Conservation (phyloP, 1,139 yeast genomes). For the Meyerozyma carpophila region DNA sequence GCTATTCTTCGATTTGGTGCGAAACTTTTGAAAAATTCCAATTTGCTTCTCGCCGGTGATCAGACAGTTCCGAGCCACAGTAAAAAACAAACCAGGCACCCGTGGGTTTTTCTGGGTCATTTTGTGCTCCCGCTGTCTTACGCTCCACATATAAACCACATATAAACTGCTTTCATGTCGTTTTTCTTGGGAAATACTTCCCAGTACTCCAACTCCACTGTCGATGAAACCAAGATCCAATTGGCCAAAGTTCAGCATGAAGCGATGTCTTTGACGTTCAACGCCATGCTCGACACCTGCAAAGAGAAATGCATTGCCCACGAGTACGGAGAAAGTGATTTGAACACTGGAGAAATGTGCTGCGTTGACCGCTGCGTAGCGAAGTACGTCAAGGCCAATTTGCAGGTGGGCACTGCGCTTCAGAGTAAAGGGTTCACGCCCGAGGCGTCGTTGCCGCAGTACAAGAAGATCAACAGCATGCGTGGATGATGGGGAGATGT, state of each 20-base stretch:
- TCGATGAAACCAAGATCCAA: conserved; percentile 62
- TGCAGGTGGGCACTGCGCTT: conserved; percentile 48
- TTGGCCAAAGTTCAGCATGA: conserved; percentile 73
- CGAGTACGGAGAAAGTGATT: conserved; percentile 74
- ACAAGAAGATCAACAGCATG: conserved; percentile 20
- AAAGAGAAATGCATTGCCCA: conserved; percentile 65
- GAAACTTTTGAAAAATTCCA: background rate
- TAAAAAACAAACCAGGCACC: background rate
- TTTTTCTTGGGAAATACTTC: conserved; percentile 47
- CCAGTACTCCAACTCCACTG: conserved; percentile 39
- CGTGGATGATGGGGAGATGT: background rate
- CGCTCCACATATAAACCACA: background rate
- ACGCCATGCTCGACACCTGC: conserved; percentile 53
- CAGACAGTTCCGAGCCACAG: background rate
- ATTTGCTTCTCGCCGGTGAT: background rate
- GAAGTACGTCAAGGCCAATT: conserved; percentile 65
- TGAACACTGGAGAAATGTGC: conserved; percentile 69
- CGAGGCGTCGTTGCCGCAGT: conserved; percentile 34
- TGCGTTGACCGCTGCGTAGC: conserved; percentile 77
- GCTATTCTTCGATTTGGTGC: background rate
- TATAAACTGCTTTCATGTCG: conserved; percentile 43
- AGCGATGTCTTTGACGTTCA: conserved; percentile 66
- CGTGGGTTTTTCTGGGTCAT: background rate
- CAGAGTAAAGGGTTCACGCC: conserved; percentile 29
- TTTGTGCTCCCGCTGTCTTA: background rate